Evolutionary conservation across 441 rosid species (phyloP).

Genomic region (Biscutella laevigata): DNA sequence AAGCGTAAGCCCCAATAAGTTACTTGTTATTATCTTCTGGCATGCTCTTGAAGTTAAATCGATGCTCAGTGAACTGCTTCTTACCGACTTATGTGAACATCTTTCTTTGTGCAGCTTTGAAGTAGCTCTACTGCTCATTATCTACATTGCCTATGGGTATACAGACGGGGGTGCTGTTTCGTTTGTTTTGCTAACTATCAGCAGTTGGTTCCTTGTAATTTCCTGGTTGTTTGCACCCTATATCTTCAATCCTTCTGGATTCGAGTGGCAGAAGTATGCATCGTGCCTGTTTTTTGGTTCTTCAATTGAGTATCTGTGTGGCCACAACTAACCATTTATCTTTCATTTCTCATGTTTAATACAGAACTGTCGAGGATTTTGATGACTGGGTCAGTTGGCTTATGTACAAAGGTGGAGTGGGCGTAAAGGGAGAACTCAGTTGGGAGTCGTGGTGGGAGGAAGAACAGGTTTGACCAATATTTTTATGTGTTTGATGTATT

Average conservation of each 20-base stretch:
- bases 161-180: slow-evolving; percentile 62
- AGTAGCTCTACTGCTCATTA: slow-evolving; percentile 85
- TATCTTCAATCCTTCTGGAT: slow-evolving; percentile 94
- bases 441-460: slow-evolving; percentile 99
- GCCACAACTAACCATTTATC: slow-evolving; percentile 1
- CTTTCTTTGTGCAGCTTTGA: slow-evolving; percentile 53
- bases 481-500: not conserved
- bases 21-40: slow-evolving; percentile 1
- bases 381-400: slow-evolving; percentile 97
- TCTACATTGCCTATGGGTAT: slow-evolving; percentile 86
- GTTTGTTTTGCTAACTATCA: slow-evolving; percentile 66
- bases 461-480: slow-evolving; percentile 56
- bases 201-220: slow-evolving; percentile 95
- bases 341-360: slow-evolving; percentile 2
- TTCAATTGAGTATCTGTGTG: not conserved
- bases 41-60: not conserved
- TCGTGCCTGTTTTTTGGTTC: not conserved
- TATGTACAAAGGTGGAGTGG: slow-evolving; percentile 94
- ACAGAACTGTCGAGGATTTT: slow-evolving; percentile 93
- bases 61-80: slow-evolving; percentile 3
- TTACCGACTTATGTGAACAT: slow-evolving; percentile 3
- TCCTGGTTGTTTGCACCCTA: slow-evolving; percentile 98
- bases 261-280: slow-evolving; percentile 97
- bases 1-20: slow-evolving; percentile 58
- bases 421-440: slow-evolving; percentile 91